Evolutionary conservation across 345 rosid genomes (phyloP).

Genomic region (Bretschneidera sinensis): DNA sequence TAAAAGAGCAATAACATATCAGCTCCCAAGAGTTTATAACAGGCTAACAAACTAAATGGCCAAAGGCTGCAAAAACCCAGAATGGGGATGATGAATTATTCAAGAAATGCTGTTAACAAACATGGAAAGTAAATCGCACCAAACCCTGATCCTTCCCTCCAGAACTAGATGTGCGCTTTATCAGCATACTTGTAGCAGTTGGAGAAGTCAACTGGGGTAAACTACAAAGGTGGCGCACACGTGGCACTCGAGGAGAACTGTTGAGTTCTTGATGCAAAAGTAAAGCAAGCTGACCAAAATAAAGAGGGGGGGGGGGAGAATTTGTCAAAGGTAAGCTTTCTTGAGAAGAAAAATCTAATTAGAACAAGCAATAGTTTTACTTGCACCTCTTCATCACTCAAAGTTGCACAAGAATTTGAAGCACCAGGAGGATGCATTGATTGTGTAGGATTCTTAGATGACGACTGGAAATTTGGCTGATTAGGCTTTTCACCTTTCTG

Average conservation of each 20-base stretch:
- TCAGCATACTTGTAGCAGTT: constrained; percentile 49
- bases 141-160: constrained; percentile 62
- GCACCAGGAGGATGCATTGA: constrained; percentile 42
- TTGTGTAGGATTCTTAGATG: constrained; percentile 52
- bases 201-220: constrained; percentile 73
- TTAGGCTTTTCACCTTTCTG: constrained; percentile 59
- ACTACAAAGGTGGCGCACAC: constrained; percentile 78
- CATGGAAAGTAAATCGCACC: constrained; percentile 38
- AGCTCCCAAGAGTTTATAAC: constrained; percentile 17
- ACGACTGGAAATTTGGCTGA: constrained; percentile 41
- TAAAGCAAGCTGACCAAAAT: constrained; percentile 78
- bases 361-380: constrained; percentile 7
- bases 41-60: not conserved
- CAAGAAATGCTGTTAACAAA: too few relatives aligned
- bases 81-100: too few relatives aligned
- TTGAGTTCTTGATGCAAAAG: constrained; percentile 98
- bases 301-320: constrained; percentile 10
- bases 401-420: constrained; percentile 38
- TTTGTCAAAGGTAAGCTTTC: not conserved
- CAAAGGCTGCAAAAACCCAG: not conserved
- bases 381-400: constrained; percentile 93
- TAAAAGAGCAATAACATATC: constrained; percentile 18
- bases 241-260: constrained; percentile 98
- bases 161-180: constrained; percentile 72
- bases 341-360: constrained; percentile 3